Evolutionary conservation across 352 stramenopile genomes (phyloP).

Genomic region (Pythium phragmitis): DNA sequence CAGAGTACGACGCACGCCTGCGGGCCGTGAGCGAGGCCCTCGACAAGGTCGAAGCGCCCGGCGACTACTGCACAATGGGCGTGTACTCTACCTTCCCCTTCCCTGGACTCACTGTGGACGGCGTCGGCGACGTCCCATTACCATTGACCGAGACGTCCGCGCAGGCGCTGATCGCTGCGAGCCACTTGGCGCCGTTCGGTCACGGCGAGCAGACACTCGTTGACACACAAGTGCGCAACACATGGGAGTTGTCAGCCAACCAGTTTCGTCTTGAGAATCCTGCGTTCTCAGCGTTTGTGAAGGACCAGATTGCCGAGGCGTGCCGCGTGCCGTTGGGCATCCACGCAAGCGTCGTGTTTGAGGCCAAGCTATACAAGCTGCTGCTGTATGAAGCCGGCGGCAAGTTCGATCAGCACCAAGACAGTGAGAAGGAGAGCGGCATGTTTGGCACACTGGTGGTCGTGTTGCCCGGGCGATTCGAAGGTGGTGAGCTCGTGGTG

Average conservation of each 20-base stretch:
- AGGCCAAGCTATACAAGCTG: constrained; percentile 45
- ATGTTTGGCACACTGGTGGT: constrained; percentile 59
- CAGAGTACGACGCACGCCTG: constrained; percentile 5
- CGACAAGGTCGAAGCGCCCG: constrained; percentile 14
- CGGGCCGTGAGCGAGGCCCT: constrained; percentile 16
- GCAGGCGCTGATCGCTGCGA: constrained; percentile 12
- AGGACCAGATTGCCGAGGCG: constrained; percentile 11
- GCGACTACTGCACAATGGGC: constrained; percentile 14
- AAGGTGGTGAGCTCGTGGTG: constrained; percentile 18
- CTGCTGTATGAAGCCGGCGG: constrained; percentile 43
- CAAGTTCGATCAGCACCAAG: constrained; percentile 43
- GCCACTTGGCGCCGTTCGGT: constrained; percentile 23
- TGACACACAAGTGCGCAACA: constrained; percentile 24
- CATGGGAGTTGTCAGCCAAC: constrained; percentile 19
- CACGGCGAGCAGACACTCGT: constrained; percentile 22
- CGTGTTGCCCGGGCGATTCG: constrained; percentile 31
- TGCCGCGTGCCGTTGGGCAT: constrained; percentile 20
- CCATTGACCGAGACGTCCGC: constrained; percentile 1
- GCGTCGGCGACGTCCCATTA: constrained; percentile 7
- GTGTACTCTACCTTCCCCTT: constrained; percentile 1
- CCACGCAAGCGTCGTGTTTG: neutral
- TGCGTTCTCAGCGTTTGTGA: constrained; percentile 18
- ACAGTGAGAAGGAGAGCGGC: constrained; percentile 48
- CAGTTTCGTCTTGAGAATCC: constrained; percentile 20
- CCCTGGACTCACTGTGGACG: constrained; percentile 11